These are phyloP conservation scores for Ceratocystis ficicola DNA, from an alignment of 2,329 filamentous ascomycete species.

Conservation along the genomic window DNA sequence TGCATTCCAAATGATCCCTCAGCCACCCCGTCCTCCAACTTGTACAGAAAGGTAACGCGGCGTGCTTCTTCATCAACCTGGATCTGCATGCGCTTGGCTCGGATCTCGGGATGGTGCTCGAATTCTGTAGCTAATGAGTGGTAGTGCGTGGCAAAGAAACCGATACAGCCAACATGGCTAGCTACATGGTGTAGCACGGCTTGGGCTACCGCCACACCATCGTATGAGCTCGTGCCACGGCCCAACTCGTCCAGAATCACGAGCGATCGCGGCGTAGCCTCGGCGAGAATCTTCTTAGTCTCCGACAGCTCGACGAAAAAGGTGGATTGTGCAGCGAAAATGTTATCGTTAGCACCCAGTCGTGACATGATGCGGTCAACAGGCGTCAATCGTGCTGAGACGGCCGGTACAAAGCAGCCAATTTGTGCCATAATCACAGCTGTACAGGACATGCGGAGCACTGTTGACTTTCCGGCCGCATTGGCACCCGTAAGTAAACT, in stretches of 20 bases:
- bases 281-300: constrained; percentile 93
- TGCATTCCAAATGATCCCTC: constrained; percentile 99
- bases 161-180: constrained; percentile 80
- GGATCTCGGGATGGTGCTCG: constrained; percentile 73
- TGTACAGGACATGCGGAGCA: constrained; percentile 91
- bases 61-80: constrained; percentile 74
- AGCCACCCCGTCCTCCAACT: constrained; percentile 81
- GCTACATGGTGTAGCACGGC: constrained; percentile 94
- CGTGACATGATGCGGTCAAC: constrained; percentile 98
- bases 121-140: constrained; percentile 90
- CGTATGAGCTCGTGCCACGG: constrained; percentile 87
- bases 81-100: constrained; percentile 83
- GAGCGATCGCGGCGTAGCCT: constrained; percentile 84
- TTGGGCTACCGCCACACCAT: constrained; percentile 91
- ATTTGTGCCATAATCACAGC: constrained; percentile 97
- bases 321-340: constrained; percentile 92
- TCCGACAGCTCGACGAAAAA: constrained; percentile 97
- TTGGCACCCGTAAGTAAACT: constrained; percentile 91
- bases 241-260: constrained; percentile 96
- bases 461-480: constrained; percentile 91
- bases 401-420: constrained; percentile 80
- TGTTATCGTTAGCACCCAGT: constrained; percentile 94
- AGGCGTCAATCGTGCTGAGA: constrained; percentile 71
- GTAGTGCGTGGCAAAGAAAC: constrained; percentile 97
- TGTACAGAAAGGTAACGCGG: constrained; percentile 93